phyloP scores from a whole-genome alignment of 345 rosid genomes.

The Viola odorata region DNA sequence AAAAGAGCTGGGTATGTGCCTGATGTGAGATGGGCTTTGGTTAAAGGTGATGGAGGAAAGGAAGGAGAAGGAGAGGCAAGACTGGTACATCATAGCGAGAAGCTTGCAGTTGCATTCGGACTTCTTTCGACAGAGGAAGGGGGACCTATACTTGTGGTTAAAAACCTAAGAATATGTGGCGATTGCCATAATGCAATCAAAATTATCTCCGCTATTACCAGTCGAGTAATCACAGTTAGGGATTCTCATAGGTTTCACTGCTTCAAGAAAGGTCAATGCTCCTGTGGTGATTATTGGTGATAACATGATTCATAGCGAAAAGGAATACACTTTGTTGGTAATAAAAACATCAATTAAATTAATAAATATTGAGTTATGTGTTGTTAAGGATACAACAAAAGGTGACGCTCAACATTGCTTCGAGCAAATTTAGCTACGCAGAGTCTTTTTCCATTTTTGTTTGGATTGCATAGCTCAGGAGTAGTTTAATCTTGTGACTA shows the following conservation, averaged over 20 bases:
- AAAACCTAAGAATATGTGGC: constrained; percentile 84
- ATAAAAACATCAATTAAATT: constrained; percentile 1
- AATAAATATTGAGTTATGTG: neutral
- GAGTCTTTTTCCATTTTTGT: neutral
- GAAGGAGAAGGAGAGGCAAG: constrained; percentile 55
- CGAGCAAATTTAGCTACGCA: neutral
- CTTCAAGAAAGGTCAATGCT: constrained; percentile 64
- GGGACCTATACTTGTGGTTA: constrained; percentile 62
- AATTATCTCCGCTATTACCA: constrained; percentile 47
- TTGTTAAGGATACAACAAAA: neutral
- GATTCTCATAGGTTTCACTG: constrained; percentile 73
- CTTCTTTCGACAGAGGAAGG: constrained; percentile 58
- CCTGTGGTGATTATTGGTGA: constrained; percentile 88
- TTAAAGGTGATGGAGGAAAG: constrained; percentile 50
- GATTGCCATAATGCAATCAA: constrained; percentile 87
- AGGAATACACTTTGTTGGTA: too few species aligned
- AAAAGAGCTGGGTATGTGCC: constrained; percentile 69
- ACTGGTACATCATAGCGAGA: constrained; percentile 77
- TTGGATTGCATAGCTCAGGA: neutral
- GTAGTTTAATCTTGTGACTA: neutral
- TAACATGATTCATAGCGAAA: neutral
- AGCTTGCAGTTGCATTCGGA: constrained; percentile 84
- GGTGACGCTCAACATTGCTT: neutral
- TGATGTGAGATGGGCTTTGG: constrained; percentile 59
- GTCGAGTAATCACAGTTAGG: constrained; percentile 65